Percentiles rank a stretch among this genome's conserved stretches.
These are phyloP conservation scores for Monoraphidium neglectum DNA, from an alignment of 139 green algal species.

Conservation along the genomic window DNA sequence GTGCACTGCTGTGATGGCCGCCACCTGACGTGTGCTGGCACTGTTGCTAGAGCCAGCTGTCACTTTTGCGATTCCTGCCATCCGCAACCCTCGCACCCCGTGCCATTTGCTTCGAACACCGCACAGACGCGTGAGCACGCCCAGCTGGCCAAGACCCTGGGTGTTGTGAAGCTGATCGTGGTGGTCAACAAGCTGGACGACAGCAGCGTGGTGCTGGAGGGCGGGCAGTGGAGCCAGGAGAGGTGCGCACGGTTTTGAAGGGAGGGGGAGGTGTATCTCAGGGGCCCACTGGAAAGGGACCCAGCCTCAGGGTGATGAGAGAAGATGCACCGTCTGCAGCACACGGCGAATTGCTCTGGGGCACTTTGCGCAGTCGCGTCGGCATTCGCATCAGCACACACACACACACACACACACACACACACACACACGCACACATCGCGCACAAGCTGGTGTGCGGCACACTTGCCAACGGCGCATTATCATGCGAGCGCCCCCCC, in stretches of 20 bases:
- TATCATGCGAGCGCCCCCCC: not conserved
- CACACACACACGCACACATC: not conserved
- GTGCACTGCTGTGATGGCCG: too few species aligned
- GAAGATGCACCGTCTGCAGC: not conserved
- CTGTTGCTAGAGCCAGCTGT: too few species aligned
- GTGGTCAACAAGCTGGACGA: conserved; percentile 98
- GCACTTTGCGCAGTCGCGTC: too few species aligned
- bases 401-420: too few species aligned
- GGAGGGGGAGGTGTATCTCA: not conserved
- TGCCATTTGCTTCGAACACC: too few species aligned
- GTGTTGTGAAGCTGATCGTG: conserved; percentile 88
- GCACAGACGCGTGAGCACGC: conserved; percentile 30
- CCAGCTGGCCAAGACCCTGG: conserved; percentile 94
- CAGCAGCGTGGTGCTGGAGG: conserved; percentile 54
- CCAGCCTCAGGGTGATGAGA: conserved; percentile 18
- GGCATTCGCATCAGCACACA: too few species aligned
- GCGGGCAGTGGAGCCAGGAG: conserved; percentile 46
- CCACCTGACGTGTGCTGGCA: too few species aligned
- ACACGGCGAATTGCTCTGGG: too few species aligned
- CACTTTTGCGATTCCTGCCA: too few species aligned
- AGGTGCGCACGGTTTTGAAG: conserved; percentile 1
- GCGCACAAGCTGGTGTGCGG: not conserved
- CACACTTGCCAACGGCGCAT: not conserved
- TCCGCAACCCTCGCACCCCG: too few species aligned
- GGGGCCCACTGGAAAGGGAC: not conserved